Percentiles rank a stretch among this genome's conserved stretches.
phyloP scores from a whole-genome alignment of 768 basidiomycete genomes.

The Tricholoma bakamatsutake region DNA sequence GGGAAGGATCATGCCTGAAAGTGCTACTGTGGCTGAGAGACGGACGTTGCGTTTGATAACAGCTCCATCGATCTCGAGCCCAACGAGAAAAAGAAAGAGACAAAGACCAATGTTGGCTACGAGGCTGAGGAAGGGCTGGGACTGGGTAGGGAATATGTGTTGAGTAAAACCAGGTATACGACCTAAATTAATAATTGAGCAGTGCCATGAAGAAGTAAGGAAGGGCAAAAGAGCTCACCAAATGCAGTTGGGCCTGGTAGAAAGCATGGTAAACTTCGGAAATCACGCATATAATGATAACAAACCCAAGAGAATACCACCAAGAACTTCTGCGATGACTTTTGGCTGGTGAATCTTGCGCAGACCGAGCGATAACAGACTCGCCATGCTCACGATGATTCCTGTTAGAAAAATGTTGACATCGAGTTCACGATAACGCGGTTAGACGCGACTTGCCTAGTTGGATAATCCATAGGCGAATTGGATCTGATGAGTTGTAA shows the following conservation, averaged over 20 bases:
- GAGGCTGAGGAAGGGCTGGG: constrained; percentile 74
- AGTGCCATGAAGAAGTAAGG: not conserved
- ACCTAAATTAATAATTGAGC: constrained; percentile 29
- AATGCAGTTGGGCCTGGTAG: constrained; percentile 44
- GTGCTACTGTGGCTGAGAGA: constrained; percentile 60
- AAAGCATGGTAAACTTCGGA: constrained; percentile 6
- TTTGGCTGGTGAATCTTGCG: constrained; percentile 75
- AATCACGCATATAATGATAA: not conserved
- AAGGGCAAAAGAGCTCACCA: constrained; percentile 19
- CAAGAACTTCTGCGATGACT: constrained; percentile 77
- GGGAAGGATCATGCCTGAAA: constrained; percentile 82
- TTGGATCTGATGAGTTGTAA: constrained; percentile 60
- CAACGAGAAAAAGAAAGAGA: constrained; percentile 89
- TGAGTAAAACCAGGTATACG: constrained; percentile 86
- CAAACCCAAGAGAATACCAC: constrained; percentile 80
- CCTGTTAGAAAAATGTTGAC: constrained; percentile 31
- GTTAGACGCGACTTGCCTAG: constrained; percentile 42
- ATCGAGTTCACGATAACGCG: not conserved
- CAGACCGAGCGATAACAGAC: constrained; percentile 66
- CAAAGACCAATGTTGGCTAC: constrained; percentile 86
- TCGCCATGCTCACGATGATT: constrained; percentile 76
- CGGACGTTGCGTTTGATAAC: constrained; percentile 77
- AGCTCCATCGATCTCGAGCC: constrained; percentile 79
- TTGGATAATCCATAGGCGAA: constrained; percentile 74
- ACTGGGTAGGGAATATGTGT: constrained; percentile 73